Evolutionary conservation across 768 basidiomycete genomes (phyloP).

Genomic region (Kwoniella botswanensis): DNA sequence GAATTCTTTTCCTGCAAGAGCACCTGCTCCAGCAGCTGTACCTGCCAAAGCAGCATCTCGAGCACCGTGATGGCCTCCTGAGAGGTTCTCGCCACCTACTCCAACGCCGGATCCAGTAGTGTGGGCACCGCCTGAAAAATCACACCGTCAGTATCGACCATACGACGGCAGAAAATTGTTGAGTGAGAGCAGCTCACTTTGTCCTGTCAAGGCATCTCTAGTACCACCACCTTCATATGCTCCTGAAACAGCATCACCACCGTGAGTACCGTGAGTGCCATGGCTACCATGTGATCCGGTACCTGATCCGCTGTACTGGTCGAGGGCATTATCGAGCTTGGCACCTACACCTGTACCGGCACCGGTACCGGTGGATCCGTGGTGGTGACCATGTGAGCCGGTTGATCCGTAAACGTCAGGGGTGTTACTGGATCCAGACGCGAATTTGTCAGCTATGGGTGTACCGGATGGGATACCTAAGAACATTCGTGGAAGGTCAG

Average conservation of each 20-base stretch:
- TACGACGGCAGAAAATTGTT: background rate
- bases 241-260: slow-evolving; percentile 39
- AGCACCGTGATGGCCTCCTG: slow-evolving; percentile 9
- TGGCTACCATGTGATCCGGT: slow-evolving; percentile 1
- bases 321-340: slow-evolving; percentile 30
- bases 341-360: slow-evolving; percentile 1
- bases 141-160: background rate
- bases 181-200: slow-evolving; percentile 41
- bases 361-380: slow-evolving; percentile 9
- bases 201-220: slow-evolving; percentile 43
- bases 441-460: slow-evolving; percentile 45
- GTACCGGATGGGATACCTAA: slow-evolving; percentile 23
- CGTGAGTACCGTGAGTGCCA: background rate
- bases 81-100: slow-evolving; percentile 39
- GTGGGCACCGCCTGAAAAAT: slow-evolving; percentile 35
- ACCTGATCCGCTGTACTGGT: slow-evolving; percentile 19
- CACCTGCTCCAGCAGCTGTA: slow-evolving; percentile 38
- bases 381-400: slow-evolving; percentile 8
- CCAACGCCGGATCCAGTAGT: slow-evolving; percentile 47
- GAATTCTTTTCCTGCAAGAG: slow-evolving; percentile 15
- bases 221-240: slow-evolving; percentile 46
- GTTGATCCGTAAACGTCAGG: slow-evolving; percentile 14
- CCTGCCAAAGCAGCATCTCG: slow-evolving; percentile 34
- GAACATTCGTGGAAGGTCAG: slow-evolving; percentile 1
- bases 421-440: slow-evolving; percentile 22